Evolutionary conservation across 2,329 filamentous ascomycete genomes (phyloP), one percentile per base, ranked within the genome.

Genomic region (Chalaropsis thielavioides): DNA sequence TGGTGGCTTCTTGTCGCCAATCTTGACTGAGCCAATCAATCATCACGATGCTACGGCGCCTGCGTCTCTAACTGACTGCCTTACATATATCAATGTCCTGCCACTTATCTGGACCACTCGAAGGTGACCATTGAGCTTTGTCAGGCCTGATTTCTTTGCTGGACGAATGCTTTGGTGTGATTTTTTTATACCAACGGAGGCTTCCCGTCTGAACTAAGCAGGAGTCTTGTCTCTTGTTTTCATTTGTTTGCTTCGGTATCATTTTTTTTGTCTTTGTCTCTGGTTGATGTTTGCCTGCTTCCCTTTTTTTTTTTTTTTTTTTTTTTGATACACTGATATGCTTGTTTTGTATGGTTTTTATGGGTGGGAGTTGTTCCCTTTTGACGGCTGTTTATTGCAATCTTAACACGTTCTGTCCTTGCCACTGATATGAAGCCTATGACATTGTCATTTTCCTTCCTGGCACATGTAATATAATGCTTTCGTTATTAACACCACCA

Each of bases 271-370:
- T 40, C 60, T 46, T 61, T 61, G 40, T 43, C 38, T 64, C 27
- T 64, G 15, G 35, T 43, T 62, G 31, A 40, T 35, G 38, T 41
- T 62, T 65, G 41, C 11, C 38, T 19, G 27, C 35, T 54, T 64
- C 4, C 43, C 13, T 11, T 43, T 43, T 41, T 2, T 22, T 44
- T 44, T 17, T 27, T 24, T 56, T 17, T 54, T 63, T 63, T 63
- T 38, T 27, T 54, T 43, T 63, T 59, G 49, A 43, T 56, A 54
- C 61, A 62, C 60, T 58, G 64, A 41, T 62, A 19, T 46, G 56
- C 62, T 58, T 62, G 49, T 58, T 43, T 27, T 22, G 40, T 46
- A 54, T 58, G 38, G 38, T n/a, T 54, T 63, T 44, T 24, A 51
- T 24, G 27, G n/a, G 27, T 13, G 8, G 62, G 51, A 51, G 62